Evolutionary conservation across 2,329 filamentous ascomycete species (phyloP).

Genomic region (Calonectria pseudoreteaudii): DNA sequence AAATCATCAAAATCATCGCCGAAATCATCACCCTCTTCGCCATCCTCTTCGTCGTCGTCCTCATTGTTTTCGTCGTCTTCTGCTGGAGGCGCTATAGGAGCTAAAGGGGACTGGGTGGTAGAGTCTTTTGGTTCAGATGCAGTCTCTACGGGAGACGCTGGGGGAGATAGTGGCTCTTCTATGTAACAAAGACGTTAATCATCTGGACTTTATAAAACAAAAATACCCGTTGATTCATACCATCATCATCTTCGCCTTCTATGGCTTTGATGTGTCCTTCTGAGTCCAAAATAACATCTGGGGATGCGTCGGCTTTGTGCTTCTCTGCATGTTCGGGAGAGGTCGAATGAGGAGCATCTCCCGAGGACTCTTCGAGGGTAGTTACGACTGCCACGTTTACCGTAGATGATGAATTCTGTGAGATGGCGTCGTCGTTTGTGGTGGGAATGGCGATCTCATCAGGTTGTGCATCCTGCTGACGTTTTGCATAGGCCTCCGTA

Average conservation of each 20-base stretch:
- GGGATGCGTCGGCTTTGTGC: constrained; percentile 63
- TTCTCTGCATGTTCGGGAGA: constrained; percentile 59
- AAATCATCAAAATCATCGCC: constrained; percentile 74
- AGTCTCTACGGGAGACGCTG: constrained; percentile 42
- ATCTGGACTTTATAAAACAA: constrained; percentile 31
- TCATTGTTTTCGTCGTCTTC: constrained; percentile 38
- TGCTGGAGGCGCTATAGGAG: constrained; percentile 28
- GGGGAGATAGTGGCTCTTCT: constrained; percentile 43
- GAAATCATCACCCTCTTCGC: constrained; percentile 59
- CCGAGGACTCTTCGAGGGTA: constrained; percentile 65
- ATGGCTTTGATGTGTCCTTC: constrained; percentile 54
- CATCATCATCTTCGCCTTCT: constrained; percentile 41
- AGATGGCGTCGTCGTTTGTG: constrained; percentile 44
- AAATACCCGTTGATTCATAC: constrained; percentile 43
- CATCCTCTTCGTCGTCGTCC: constrained; percentile 45
- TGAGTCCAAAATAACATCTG: constrained; percentile 62
- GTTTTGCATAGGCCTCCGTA: constrained; percentile 67
- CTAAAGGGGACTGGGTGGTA: constrained; percentile 36
- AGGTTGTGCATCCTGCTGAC: constrained; percentile 68
- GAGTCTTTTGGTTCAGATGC: constrained; percentile 43
- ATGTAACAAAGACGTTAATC: constrained; percentile 41
- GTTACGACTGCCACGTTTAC: constrained; percentile 53
- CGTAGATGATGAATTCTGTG: constrained; percentile 38
- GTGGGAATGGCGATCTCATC: constrained; percentile 67
- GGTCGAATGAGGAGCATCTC: constrained; percentile 54